A percentile compares a stretch with the other conserved stretches of the same genome.
Evolutionary conservation across 768 basidiomycete genomes (phyloP).

Genomic region (Inosperma sp.): DNA sequence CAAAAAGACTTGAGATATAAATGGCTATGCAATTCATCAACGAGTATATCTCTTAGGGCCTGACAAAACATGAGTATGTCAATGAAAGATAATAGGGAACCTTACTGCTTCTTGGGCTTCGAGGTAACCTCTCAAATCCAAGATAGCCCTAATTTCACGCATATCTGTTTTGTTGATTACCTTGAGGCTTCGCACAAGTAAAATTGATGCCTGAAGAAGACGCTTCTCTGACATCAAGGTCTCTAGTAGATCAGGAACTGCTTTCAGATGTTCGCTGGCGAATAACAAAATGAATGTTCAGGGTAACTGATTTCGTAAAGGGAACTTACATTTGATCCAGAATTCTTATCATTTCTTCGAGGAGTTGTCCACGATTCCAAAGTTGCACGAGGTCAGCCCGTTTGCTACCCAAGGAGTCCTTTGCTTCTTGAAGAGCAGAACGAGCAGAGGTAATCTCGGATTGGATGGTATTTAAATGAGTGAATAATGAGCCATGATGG

Average conservation of each 20-base stretch:
- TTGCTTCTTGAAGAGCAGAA: slow-evolving; percentile 66
- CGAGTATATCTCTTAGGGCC: slow-evolving; percentile 87
- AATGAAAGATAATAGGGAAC: neutral
- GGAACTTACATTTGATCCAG: slow-evolving; percentile 74
- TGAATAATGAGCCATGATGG: slow-evolving; percentile 77
- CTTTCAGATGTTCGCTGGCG: slow-evolving; percentile 87
- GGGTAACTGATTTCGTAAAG: slow-evolving; percentile 12
- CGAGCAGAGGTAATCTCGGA: slow-evolving; percentile 69
- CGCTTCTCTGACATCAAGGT: slow-evolving; percentile 95
- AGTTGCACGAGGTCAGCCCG: slow-evolving; percentile 87
- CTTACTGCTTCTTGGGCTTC: slow-evolving; percentile 78
- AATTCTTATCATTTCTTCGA: slow-evolving; percentile 94
- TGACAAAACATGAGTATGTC: slow-evolving; percentile 27
- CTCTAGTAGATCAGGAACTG: slow-evolving; percentile 88
- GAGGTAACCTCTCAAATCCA: slow-evolving; percentile 84
- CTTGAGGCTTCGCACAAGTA: slow-evolving; percentile 85
- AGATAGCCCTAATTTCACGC: slow-evolving; percentile 90
- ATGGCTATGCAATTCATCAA: slow-evolving; percentile 95
- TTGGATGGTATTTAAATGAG: slow-evolving; percentile 69
- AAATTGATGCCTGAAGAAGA: slow-evolving; percentile 79
- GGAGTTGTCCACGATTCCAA: slow-evolving; percentile 82
- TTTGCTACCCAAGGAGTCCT: slow-evolving; percentile 74
- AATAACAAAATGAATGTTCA: slow-evolving; percentile 5
- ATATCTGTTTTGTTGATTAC: slow-evolving; percentile 89
- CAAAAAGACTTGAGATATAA: slow-evolving; percentile 97